A percentile compares a stretch with the other conserved stretches of the same genome.
phyloP scores from a whole-genome alignment of 2,329 filamentous ascomycete species.

The Pseudopithomyces chartarum region DNA sequence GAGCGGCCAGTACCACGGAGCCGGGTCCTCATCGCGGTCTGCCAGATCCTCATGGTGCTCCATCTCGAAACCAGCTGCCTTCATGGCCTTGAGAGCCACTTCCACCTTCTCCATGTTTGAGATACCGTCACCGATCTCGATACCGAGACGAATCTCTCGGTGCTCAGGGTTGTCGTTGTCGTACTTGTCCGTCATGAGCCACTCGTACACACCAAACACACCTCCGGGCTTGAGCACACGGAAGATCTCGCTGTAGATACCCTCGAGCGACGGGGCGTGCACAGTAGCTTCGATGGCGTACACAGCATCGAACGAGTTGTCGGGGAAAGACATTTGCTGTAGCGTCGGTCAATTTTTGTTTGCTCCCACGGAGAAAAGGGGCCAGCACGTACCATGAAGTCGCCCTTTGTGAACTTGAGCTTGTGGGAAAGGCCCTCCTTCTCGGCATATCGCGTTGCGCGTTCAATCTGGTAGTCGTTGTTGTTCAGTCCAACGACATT shows the following conservation, averaged over 20 bases:
- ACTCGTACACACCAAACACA: conserved; percentile 96
- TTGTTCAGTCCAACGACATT: conserved; percentile 95
- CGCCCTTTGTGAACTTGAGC: conserved; percentile 87
- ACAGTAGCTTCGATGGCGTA: conserved; percentile 98
- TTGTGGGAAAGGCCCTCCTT: conserved; percentile 82
- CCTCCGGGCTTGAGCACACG: conserved; percentile 95
- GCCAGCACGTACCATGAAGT: conserved; percentile 75
- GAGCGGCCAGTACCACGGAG: conserved; percentile 94
- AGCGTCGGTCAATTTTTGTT: conserved; percentile 12
- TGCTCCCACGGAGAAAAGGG: background rate
- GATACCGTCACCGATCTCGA: conserved; percentile 95
- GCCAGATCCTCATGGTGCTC: conserved; percentile 87
- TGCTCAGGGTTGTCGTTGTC: conserved; percentile 87
- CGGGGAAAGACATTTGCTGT: conserved; percentile 91
- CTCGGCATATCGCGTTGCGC: conserved; percentile 81
- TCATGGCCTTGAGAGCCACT: conserved; percentile 81
- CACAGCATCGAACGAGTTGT: conserved; percentile 90
- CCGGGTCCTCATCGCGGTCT: conserved; percentile 67
- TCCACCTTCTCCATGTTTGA: conserved; percentile 93
- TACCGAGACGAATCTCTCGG: conserved; percentile 88
- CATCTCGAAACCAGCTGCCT: conserved; percentile 84
- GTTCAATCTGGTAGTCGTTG: conserved; percentile 98
- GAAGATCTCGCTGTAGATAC: conserved; percentile 93
- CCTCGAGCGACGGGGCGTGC: conserved; percentile 87
- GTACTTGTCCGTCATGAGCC: conserved; percentile 97